Base-by-base conservation (phyloP, 441 rosid genomes). In the Pelargonium citronellum region DNA sequence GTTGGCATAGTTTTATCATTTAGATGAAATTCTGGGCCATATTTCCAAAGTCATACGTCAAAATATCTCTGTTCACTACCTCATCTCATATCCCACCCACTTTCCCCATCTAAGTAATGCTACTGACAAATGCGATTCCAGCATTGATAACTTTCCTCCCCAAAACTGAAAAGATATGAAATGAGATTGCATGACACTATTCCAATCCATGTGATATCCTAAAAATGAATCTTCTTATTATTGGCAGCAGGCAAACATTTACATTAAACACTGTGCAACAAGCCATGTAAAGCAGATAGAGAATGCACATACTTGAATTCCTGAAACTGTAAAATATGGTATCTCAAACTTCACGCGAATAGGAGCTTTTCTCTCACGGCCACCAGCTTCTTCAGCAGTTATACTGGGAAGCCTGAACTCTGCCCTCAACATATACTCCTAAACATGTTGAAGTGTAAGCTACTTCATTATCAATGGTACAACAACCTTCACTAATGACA, bases 351-450 rank as follows among this genome's bases (percentile, higher is more conserved):
- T 92, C 79, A 92, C 96, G 63, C 95, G 91, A 66, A 95, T 88
- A 1, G 99, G 99, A 79, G 99, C 96, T 82, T 91, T 95, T 77
- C 97, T 85, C 75, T 91, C 97, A 15, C 91, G 95, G 22, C 80
- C 73, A 64, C 20, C 61, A 55, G 89, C 89, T 79, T 95, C 99
- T 85, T 95, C 99, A 44, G 88, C 97, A 20, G 90, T 88, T 80
- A 95, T 83, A 68, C 98, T 95, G 68, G 99, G 95, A 79, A 95
- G 99, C 80, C 78, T 84, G 79, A 95, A 89, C 79, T 95, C 98
- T 68, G 97, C 97, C 88, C 98, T 88, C 85, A 95, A 69, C 99
- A 95, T 89, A 67, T 92, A 95, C 75, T 93, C 98, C 98, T 91
- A 79, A 46, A 77, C 60, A 66, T 63, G 67, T 16, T 55, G 70